Conservation (phyloP, 108 stramenopile species). For the Nannochloropsis granulata region DNA sequence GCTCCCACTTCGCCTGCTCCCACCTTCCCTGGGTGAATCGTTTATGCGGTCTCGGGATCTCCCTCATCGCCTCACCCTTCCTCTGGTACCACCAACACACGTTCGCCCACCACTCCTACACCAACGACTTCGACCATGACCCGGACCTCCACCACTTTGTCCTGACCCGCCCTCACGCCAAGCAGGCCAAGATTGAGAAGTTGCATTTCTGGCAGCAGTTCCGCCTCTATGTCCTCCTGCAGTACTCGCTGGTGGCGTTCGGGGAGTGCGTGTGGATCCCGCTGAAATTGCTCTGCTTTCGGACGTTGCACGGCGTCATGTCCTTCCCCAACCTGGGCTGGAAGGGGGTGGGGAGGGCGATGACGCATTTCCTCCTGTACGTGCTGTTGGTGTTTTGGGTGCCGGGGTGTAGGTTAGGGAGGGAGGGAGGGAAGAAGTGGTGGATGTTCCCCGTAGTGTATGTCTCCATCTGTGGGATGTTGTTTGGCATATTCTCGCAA, state of each 20-base stretch:
- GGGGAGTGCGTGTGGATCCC: conserved; percentile 45
- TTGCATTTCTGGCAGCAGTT: conserved; percentile 21
- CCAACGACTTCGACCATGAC: conserved; percentile 49
- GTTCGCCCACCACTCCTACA: conserved; percentile 49
- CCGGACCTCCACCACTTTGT: conserved; percentile 54
- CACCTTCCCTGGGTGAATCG: conserved; percentile 31
- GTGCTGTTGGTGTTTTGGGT: conserved; percentile 27
- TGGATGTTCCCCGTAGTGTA: neutral
- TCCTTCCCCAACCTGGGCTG: conserved; percentile 33
- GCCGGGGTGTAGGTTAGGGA: conserved; percentile 31
- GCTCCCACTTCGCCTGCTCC: conserved; percentile 46
- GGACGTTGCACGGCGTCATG: conserved; percentile 1
- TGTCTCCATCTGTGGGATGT: conserved; percentile 16
- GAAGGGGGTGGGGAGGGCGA: conserved; percentile 32
- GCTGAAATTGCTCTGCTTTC: conserved; percentile 26
- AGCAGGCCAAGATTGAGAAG: neutral
- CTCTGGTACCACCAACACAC: conserved; percentile 59
- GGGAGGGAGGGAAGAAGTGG: neutral
- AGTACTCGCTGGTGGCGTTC: conserved; percentile 42
- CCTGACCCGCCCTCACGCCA: neutral
- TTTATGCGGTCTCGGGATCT: conserved; percentile 41
- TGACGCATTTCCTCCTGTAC: conserved; percentile 32
- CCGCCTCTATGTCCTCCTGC: conserved; percentile 35
- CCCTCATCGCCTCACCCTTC: conserved; percentile 47
- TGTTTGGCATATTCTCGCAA: conserved; percentile 51